These are phyloP conservation scores for Aristolochia californica DNA, from an alignment of 164 flowering plant genomes.

Conservation along the genomic window DNA sequence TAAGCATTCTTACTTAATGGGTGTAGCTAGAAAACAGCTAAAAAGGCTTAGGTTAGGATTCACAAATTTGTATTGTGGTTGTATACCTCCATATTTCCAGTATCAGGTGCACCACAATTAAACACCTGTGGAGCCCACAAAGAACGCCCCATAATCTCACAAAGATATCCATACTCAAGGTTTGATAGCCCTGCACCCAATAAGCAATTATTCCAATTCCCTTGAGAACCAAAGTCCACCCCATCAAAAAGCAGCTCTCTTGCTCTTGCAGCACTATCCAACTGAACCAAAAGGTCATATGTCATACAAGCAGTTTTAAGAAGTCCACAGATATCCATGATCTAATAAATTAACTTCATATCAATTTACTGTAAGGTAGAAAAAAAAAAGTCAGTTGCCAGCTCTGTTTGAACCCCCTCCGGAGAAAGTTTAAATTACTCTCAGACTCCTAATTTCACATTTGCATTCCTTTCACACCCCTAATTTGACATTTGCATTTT, in stretches of 20 bases:
- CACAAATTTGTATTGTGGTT: too few species aligned
- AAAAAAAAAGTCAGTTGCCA: too few species aligned
- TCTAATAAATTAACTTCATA: too few species aligned
- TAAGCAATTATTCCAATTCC: constrained; percentile 20
- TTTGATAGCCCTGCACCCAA: constrained; percentile 92
- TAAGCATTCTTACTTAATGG: background rate
- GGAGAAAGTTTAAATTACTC: too few species aligned
- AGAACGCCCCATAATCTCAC: constrained; percentile 98
- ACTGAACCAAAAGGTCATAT: constrained; percentile 34
- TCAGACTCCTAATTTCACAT: too few species aligned
- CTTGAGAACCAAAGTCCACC: constrained; percentile 10
- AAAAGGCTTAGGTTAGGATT: too few species aligned
- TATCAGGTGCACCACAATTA: constrained; percentile 95
- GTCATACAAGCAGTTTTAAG: background rate
- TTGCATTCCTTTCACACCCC: too few species aligned
- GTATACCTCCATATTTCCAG: constrained; percentile 98
- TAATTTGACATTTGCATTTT: too few species aligned
- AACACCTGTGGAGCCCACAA: constrained; percentile 95
- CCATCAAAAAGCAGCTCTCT: constrained; percentile 44
- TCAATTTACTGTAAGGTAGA: too few species aligned
- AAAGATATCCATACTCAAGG: constrained; percentile 93
- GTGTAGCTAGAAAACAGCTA: too few species aligned
- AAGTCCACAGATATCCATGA: background rate
- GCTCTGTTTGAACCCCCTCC: too few species aligned
- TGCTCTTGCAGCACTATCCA: constrained; percentile 85